These are phyloP conservation scores for Leucocoprinus leucothites DNA, from an alignment of 768 basidiomycete genomes.

Conservation along the genomic window DNA sequence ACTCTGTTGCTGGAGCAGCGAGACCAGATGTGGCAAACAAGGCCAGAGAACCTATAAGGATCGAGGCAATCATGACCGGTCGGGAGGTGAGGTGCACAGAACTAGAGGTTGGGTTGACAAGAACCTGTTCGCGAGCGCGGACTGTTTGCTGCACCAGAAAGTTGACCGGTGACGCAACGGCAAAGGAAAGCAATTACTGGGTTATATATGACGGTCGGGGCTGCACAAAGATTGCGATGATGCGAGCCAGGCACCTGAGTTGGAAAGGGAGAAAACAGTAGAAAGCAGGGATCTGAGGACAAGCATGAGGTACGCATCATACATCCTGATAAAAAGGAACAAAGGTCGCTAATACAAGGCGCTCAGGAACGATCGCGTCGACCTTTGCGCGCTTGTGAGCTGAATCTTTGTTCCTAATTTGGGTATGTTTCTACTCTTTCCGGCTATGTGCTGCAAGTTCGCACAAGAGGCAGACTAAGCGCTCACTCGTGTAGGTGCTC, in stretches of 20 bases:
- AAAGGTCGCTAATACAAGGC: constrained; percentile 20
- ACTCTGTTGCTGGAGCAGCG: constrained; percentile 26
- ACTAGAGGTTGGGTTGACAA: constrained; percentile 21
- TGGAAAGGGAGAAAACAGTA: constrained; percentile 2
- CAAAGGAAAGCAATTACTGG: constrained; percentile 4
- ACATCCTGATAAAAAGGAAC: constrained; percentile 18
- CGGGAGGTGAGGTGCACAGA: constrained; percentile 14
- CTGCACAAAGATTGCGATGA: neutral
- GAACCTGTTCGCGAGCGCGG: too few species aligned
- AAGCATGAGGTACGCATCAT: constrained; percentile 11
- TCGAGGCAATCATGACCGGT: constrained; percentile 26
- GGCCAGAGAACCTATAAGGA: constrained; percentile 28
- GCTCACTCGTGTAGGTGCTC: neutral
- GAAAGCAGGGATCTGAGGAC: neutral
- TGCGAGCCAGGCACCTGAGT: neutral
- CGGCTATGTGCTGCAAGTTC: neutral
- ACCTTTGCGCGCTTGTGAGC: neutral
- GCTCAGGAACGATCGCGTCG: neutral
- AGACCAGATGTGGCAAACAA: constrained; percentile 22
- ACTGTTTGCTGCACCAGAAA: constrained; percentile 1
- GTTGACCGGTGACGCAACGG: constrained; percentile 8
- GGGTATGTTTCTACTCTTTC: neutral
- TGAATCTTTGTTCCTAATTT: constrained; percentile 7
- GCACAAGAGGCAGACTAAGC: too few species aligned
- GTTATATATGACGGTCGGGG: constrained; percentile 10